Base-by-base conservation (phyloP, 148 eudicot species). In the Rhododendron simsii region DNA sequence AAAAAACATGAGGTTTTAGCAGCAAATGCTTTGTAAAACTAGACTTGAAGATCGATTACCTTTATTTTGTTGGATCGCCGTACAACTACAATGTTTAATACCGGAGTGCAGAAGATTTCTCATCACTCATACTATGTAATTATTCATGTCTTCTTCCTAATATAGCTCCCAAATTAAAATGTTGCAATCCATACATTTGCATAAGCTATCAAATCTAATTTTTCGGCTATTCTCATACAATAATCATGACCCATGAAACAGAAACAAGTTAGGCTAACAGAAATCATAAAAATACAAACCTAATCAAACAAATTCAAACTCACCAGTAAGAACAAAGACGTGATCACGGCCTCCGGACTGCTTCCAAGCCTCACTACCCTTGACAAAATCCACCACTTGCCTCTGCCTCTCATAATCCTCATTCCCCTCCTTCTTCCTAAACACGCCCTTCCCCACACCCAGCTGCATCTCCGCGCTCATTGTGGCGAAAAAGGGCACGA, bases 241-340 rank as follows among this genome's bases (percentile, higher is more conserved):
- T 69, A 30, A 12, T 28, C 75, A 67, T 9, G 28, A 20, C 39
- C 65, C n/a, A 55, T 33, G 45, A 81, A 81, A 16, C 14, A 61
- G 12, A 18, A 63, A 59, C 15, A 16, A 37, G 13, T 2, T 0
- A 59, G 8, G 18, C 44, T 28, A 12, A 69, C 37, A 11, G 75
- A 69, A 44, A 3, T 3, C 13, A 78, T 37, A 18, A 3, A 57
- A 57, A 21, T 37, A 11, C 18, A 50, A 73, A n/a, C 37, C 61
- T 2, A 50, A 84, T 20, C 23, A 63, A 35, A 35, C 28, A 67
- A 55, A 44, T 28, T 45, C 16, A 2, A 79, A 33, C 87, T 89
- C 92, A 95, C 99, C 99, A 39, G 99, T 95, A 26, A 95, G 89
- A 88, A 95, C 96, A 91, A 97, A 97, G 23, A 97, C 95, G 85